These are phyloP conservation scores for Elsinoe fawcettii DNA, from an alignment of 2,329 filamentous ascomycete species.

Conservation along the genomic window DNA sequence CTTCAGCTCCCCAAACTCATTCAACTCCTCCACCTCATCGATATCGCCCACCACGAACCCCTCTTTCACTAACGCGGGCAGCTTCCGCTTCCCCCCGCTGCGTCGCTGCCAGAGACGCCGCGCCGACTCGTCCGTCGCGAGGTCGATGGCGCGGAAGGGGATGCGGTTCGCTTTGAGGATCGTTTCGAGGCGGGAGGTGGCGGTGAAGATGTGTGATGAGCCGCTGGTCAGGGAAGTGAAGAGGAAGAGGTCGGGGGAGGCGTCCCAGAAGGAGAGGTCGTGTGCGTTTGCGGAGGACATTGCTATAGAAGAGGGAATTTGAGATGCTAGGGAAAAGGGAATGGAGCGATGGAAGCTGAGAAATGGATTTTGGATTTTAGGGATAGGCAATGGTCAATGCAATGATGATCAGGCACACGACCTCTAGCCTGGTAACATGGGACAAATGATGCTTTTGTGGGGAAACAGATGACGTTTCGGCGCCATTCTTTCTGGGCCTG, in stretches of 20 bases:
- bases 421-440: not conserved
- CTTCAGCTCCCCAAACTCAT: constrained; percentile 93
- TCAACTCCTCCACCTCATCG: constrained; percentile 95
- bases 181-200: constrained; percentile 89
- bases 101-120: constrained; percentile 81
- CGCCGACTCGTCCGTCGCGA: constrained; percentile 82
- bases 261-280: constrained; percentile 39
- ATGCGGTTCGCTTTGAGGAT: constrained; percentile 93
- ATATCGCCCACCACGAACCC: constrained; percentile 80
- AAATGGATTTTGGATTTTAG: too few relatives aligned
- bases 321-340: too few relatives aligned
- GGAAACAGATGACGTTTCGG: constrained; percentile 12
- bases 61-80: constrained; percentile 82
- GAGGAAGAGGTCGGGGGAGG: constrained; percentile 63
- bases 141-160: constrained; percentile 85
- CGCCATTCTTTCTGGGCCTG: not conserved
- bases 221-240: constrained; percentile 95
- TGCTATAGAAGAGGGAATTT: too few relatives aligned
- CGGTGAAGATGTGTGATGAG: constrained; percentile 92
- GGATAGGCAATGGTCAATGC: too few relatives aligned
- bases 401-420: constrained; percentile 1
- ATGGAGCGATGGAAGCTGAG: not conserved
- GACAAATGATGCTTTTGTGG: constrained; percentile 8
- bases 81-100: constrained; percentile 76
- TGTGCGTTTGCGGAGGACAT: constrained; percentile 13